These are phyloP conservation scores for Vittaforma corneae DNA, from an alignment of 371 early-diverging fungal genomes.

Conservation along the genomic window DNA sequence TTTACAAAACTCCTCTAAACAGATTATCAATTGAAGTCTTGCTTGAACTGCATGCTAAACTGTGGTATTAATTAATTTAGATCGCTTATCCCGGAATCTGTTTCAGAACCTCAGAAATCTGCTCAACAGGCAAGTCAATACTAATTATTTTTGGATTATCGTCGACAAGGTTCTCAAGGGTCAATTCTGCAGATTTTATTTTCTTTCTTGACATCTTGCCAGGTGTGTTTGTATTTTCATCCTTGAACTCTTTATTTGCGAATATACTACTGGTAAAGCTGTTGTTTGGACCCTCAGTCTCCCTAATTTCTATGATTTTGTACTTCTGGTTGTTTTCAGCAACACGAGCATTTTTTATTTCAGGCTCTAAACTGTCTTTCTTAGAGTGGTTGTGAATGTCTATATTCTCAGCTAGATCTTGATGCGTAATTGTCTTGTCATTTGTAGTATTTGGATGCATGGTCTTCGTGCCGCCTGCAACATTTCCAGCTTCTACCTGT, in stretches of 20 bases:
- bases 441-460: background rate
- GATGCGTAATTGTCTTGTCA: too few relatives aligned
- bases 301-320: background rate
- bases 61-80: background rate
- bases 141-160: slow-evolving; percentile 13
- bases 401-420: too few relatives aligned
- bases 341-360: too few relatives aligned
- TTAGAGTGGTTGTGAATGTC: too few relatives aligned
- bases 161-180: background rate
- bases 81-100: background rate
- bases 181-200: slow-evolving; percentile 15
- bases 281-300: background rate
- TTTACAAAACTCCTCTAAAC: background rate
- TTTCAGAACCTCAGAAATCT: slow-evolving; percentile 10
- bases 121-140: slow-evolving; percentile 11
- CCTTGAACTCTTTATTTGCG: too few relatives aligned
- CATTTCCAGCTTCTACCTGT: background rate
- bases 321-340: background rate
- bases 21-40: background rate
- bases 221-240: background rate
- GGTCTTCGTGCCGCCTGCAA: background rate
- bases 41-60: background rate
- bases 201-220: background rate
- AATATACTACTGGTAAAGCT: background rate
- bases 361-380: too few relatives aligned